These are phyloP conservation scores for Leccinum longicurvipes DNA, from an alignment of 768 basidiomycete species.

Conservation along the genomic window DNA sequence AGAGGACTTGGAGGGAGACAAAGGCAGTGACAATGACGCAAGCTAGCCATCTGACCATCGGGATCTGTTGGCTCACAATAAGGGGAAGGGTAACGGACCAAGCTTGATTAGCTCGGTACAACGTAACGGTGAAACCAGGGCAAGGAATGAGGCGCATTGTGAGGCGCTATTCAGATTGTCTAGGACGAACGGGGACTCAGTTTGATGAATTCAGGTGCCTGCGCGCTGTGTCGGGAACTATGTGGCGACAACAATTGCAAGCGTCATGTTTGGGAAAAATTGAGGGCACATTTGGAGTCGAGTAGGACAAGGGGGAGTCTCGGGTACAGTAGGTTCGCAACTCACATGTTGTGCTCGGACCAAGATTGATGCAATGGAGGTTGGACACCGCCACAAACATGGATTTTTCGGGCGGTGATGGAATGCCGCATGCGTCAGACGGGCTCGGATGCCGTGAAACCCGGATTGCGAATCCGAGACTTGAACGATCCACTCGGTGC, in stretches of 20 bases:
- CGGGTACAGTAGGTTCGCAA: constrained; percentile 9
- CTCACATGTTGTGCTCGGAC: constrained; percentile 5
- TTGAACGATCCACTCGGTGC: constrained; percentile 3
- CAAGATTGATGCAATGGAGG: neutral
- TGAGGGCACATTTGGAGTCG: neutral
- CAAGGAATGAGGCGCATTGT: neutral
- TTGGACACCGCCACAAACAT: constrained; percentile 11
- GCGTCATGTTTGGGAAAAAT: constrained; percentile 4
- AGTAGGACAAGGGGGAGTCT: constrained; percentile 16
- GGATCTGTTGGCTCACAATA: constrained; percentile 5
- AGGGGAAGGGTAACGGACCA: neutral
- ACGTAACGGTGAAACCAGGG: constrained; percentile 18
- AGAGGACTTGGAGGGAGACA: neutral
- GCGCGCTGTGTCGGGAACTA: neutral
- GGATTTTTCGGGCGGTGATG: neutral
- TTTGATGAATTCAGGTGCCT: neutral
- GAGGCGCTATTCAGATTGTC: neutral
- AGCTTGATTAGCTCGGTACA: neutral
- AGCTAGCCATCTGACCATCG: neutral
- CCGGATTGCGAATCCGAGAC: constrained; percentile 15
- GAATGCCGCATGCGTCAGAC: neutral
- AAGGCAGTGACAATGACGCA: neutral
- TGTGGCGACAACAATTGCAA: constrained; percentile 6
- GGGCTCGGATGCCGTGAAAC: constrained; percentile 1
- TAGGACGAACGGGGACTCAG: neutral